phyloP scores from a whole-genome alignment of 495 filamentous ascomycete genomes.

The Friedmanniomyces simplex region DNA sequence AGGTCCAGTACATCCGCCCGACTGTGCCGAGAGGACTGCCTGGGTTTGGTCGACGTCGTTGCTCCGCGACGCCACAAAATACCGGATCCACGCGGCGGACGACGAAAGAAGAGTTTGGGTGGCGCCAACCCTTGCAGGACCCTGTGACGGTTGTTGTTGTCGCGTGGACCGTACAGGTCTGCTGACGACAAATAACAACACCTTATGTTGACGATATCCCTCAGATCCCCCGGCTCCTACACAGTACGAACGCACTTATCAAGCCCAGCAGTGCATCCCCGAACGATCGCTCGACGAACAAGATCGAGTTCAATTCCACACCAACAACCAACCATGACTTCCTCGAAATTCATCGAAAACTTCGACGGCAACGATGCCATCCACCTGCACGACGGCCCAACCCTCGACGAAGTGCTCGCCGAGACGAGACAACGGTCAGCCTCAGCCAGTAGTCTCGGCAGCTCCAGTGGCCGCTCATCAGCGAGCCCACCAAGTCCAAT shows the following conservation, averaged over 20 bases:
- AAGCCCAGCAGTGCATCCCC: too few species aligned
- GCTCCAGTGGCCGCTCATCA: background rate
- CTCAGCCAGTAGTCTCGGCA: slow-evolving; percentile 9
- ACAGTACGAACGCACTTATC: too few species aligned
- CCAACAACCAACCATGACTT: background rate
- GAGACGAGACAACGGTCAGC: slow-evolving; percentile 25
- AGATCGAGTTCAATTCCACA: background rate
- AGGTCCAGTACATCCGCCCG: too few species aligned
- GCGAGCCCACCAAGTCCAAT: background rate
- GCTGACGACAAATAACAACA: too few species aligned
- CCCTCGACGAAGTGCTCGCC: slow-evolving; percentile 28
- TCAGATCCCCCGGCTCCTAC: too few species aligned
- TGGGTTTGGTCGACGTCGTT: too few species aligned
- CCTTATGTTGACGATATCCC: background rate
- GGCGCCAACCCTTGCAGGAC: background rate
- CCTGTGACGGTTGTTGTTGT: background rate
- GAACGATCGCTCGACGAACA: background rate
- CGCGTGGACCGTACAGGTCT: too few species aligned
- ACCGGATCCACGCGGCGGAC: background rate
- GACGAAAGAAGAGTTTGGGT: background rate
- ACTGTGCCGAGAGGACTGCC: too few species aligned
- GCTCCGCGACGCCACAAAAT: too few species aligned
- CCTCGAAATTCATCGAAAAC: slow-evolving; percentile 29
- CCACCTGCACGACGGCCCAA: slow-evolving; percentile 26
- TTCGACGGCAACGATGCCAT: slow-evolving; percentile 24